Base-by-base conservation (phyloP, 305 asterid species). In the Andrographis paniculata region DNA sequence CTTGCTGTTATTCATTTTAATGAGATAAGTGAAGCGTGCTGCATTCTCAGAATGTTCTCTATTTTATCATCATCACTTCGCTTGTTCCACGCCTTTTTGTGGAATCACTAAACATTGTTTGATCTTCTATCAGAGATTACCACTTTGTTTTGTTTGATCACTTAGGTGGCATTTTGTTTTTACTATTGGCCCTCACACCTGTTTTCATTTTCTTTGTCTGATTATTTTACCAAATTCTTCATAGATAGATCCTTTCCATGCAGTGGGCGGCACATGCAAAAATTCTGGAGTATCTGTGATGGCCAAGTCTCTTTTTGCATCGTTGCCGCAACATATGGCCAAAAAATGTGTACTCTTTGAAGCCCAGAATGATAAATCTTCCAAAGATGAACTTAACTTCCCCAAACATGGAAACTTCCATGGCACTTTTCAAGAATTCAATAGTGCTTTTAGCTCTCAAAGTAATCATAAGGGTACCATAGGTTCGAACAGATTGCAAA, bases 281-380 rank as follows among this genome's bases (percentile, higher is more conserved):
- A 80, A 72, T 69, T 77, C 67, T 80, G 88, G 83, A 83, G 87
- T 73, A 72, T 91, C 95, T 59, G 63, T 68, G 65, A 73, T 91
- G 95, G 91, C 96, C 70, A 69, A 79, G 85, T 80, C 94, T 72
- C 87, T 83, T 72, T 81, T 87, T 83, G 89, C 95, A 75, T 75
- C 89, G 66, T 56, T 70, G 72, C 91, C 72, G 61, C 80, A 68
- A 49, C 73, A 53, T 58, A 50, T 62, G 53, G 70, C 82, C 61
- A 49, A 82, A 74, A 73, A 67, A 64, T 64, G 72, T 71, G 48
- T 71, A 64, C 61, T 42, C 60, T 58, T 62, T 77, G 78, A 65
- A 59, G 78, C 70, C 56, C 74, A 62, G 77, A 67, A 60, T 54
- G 77, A 69, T 69, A 70, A 50, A 70, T 58, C 60, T 61, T 57